Percentiles rank a stretch among this genome's conserved stretches.
Conservation (phyloP, 495 filamentous ascomycete species). For the Aspergillus nanangensis region DNA sequence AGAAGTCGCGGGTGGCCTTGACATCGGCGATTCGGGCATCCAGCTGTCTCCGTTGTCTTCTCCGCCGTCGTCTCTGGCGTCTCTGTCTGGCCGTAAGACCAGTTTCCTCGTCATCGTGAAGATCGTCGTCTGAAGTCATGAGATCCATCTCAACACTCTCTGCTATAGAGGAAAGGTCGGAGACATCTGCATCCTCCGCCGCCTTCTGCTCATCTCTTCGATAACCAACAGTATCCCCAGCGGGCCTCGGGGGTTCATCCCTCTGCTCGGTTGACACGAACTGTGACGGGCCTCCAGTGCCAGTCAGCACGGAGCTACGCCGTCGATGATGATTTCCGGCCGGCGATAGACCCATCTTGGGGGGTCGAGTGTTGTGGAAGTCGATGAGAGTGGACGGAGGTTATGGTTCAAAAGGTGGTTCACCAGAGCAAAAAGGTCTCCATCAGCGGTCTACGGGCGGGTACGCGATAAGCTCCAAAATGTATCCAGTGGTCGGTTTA, state of each 20-base stretch:
- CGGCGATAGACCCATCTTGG: slow-evolving; percentile 29
- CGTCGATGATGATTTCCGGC: slow-evolving; percentile 50
- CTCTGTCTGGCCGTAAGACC: slow-evolving; percentile 72
- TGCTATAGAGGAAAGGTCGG: slow-evolving; percentile 44
- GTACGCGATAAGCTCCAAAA: background rate
- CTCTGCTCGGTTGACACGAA: slow-evolving; percentile 41
- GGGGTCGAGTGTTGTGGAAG: background rate
- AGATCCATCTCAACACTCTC: slow-evolving; percentile 56
- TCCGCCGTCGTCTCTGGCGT: slow-evolving; percentile 59
- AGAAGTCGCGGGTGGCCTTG: slow-evolving; percentile 35
- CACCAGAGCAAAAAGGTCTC: slow-evolving; percentile 12
- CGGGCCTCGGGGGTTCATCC: slow-evolving; percentile 31
- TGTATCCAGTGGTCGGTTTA: too few relatives aligned
- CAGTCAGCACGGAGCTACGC: slow-evolving; percentile 53
- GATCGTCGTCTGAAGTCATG: slow-evolving; percentile 60
- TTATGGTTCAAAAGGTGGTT: background rate
- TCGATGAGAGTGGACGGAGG: background rate
- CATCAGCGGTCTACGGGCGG: slow-evolving; percentile 13
- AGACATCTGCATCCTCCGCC: slow-evolving; percentile 39
- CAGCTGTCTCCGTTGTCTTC: slow-evolving; percentile 61
- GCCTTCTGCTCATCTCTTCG: slow-evolving; percentile 34
- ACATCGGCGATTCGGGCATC: slow-evolving; percentile 67
- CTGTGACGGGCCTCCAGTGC: slow-evolving; percentile 32
- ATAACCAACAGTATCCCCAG: slow-evolving; percentile 27
- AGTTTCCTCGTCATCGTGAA: slow-evolving; percentile 87